Base-by-base conservation (phyloP, 257 asterid genomes). In the Ilex asprella region DNA sequence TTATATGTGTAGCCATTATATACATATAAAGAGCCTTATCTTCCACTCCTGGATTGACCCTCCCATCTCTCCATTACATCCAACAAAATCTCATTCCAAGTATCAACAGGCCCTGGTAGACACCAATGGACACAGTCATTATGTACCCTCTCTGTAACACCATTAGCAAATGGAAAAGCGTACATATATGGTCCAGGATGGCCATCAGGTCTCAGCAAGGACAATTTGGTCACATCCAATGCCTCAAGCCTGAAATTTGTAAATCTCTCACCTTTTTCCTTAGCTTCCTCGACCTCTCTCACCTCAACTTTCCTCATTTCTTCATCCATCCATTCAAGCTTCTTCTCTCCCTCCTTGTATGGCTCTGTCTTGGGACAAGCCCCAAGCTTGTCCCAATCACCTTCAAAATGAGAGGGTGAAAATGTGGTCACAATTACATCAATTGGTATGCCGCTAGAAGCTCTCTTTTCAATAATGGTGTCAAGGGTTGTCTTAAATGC, bases 101-200 rank as follows among this genome's bases (percentile, higher is more conserved):
- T 65, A 65, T 91, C 97, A 15, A 87, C 84, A 0, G 97, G 79
- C n/a, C 97, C 95, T 6, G 96, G 98, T 56, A 87, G 54, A 67
- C 98, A 91, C 96, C 98, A 91, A 63, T 91, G 98, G 58, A 88
- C 95, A 44, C 97, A 87, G 47, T 91, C 97, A 52, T 88, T 85
- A 39, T 55, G 94, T 27, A 87, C 89, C 0, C 70, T 81, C 2
- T 79, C 91, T 0, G 67, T 6, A 31, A 84, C 59, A n/a, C 91
- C 94, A 21, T 84, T 82, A 0, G 82, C 84, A 39, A 90, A 90
- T 3, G 98, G 98, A 43, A 65, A 70, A 0, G 91, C 87, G 62
- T 79, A 58, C 86, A 86, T 79, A 58, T 91, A 91, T 2, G 96
- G 96, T 3, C 95, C 94, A 2, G 96, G 97, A 58, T 91, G 96